phyloP scores from a whole-genome alignment of 306 rosid genomes.

The Cicer judaicum region DNA sequence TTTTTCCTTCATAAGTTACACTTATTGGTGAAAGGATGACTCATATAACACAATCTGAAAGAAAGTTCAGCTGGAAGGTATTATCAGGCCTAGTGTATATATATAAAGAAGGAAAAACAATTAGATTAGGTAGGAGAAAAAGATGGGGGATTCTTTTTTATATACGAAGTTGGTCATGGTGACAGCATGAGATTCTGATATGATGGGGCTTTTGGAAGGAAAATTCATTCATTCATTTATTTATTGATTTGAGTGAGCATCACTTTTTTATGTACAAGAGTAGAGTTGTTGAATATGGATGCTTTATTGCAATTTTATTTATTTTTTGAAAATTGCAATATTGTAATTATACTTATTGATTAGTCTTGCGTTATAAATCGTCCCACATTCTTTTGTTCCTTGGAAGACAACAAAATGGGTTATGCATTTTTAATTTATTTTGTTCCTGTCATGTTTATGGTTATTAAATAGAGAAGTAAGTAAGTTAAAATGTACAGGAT shows the following conservation, averaged over 20 bases:
- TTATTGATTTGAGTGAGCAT: slow-evolving; percentile 18
- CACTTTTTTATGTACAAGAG: slow-evolving; percentile 7
- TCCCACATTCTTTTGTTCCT: slow-evolving; percentile 1
- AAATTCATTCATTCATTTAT: slow-evolving; percentile 40
- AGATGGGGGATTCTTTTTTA: slow-evolving; percentile 5
- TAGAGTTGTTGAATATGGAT: neutral
- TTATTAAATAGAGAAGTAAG: neutral
- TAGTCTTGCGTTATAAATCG: slow-evolving; percentile 7
- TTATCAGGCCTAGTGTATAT: slow-evolving; percentile 35
- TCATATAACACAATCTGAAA: neutral
- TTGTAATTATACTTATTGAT: slow-evolving; percentile 27
- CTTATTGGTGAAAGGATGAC: slow-evolving; percentile 32
- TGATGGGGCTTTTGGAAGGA: slow-evolving; percentile 36
- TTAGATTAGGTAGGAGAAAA: neutral
- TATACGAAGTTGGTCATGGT: slow-evolving; percentile 38
- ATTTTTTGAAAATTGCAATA: neutral
- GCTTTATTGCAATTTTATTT: neutral
- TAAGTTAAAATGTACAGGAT: neutral
- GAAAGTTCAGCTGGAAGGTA: slow-evolving; percentile 4
- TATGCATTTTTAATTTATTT: neutral
- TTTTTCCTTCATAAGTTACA: slow-evolving; percentile 13
- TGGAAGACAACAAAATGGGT: neutral
- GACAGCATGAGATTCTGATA: slow-evolving; percentile 34
- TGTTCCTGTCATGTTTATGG: neutral
- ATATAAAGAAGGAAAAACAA: slow-evolving; percentile 33